A percentile compares a stretch with the other conserved stretches of the same genome.
These are phyloP conservation scores for Podospora tetraspora DNA, from an alignment of 495 filamentous ascomycete genomes.

Conservation along the genomic window DNA sequence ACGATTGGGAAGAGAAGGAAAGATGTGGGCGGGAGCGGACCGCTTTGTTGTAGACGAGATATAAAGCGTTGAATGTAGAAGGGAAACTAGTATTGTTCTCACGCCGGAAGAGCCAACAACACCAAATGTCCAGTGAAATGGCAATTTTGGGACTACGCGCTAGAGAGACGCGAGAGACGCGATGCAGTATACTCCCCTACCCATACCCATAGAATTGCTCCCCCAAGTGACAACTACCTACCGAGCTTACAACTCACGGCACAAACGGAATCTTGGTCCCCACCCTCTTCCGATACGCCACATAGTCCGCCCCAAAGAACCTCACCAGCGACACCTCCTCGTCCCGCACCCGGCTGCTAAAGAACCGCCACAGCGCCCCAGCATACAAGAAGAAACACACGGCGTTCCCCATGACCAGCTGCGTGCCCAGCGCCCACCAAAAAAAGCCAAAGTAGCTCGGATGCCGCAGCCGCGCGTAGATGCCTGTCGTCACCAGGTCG, in stretches of 20 bases:
- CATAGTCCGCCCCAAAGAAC: conserved; percentile 86
- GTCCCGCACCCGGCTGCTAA: conserved; percentile 61
- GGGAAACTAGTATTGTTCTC: neutral
- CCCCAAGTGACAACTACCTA: neutral
- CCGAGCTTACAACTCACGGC: neutral
- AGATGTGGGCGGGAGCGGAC: neutral
- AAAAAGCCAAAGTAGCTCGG: conserved; percentile 97
- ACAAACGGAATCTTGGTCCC: conserved; percentile 70
- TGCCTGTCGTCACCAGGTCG: conserved; percentile 69
- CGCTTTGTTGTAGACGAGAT: neutral
- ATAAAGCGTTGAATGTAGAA: neutral
- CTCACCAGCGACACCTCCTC: conserved; percentile 72
- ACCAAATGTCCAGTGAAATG: neutral
- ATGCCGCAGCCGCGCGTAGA: conserved; percentile 62
- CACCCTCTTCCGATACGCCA: conserved; percentile 61
- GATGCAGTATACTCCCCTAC: neutral
- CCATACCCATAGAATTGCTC: neutral
- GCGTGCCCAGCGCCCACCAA: conserved; percentile 95
- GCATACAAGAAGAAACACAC: conserved; percentile 71
- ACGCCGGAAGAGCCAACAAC: neutral
- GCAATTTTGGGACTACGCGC: too few species aligned
- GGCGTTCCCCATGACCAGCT: conserved; percentile 80
- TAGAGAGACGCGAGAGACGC: neutral
- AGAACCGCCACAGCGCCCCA: conserved; percentile 78
- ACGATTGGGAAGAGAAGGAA: neutral